These are phyloP conservation scores for Aspergillus sp. DNA, from an alignment of 2,329 filamentous ascomycete species.

Conservation along the genomic window DNA sequence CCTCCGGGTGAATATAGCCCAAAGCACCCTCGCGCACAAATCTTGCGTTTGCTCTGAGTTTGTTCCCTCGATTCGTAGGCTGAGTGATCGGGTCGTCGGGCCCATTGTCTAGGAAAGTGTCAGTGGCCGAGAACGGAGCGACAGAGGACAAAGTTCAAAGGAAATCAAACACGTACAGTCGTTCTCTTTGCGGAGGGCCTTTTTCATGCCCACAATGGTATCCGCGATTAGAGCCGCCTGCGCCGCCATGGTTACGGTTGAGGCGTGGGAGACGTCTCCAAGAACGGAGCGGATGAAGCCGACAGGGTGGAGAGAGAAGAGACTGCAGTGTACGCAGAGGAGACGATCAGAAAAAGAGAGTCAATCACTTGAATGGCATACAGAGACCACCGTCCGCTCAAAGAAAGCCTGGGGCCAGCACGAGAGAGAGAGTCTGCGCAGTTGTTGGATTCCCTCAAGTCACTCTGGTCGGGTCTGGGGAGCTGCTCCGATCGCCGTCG, in stretches of 20 bases:
- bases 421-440: conserved; percentile 3
- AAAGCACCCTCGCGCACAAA: conserved; percentile 56
- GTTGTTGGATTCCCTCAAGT: background rate
- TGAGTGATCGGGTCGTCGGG: conserved; percentile 54
- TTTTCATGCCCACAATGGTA: conserved; percentile 55
- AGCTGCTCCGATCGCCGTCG: conserved; percentile 19
- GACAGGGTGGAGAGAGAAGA: conserved; percentile 1
- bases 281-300: background rate
- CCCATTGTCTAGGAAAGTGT: conserved; percentile 28
- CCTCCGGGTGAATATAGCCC: conserved; percentile 49
- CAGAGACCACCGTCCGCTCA: background rate
- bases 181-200: conserved; percentile 47
- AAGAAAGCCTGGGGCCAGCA: background rate
- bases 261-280: background rate
- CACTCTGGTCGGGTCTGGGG: conserved; percentile 11
- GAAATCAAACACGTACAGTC: conserved; percentile 35
- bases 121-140: background rate
- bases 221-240: conserved; percentile 49
- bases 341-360: background rate
- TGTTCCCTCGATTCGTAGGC: conserved; percentile 60
- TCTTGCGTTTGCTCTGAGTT: conserved; percentile 57
- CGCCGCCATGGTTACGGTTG: conserved; percentile 36
- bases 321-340: background rate
- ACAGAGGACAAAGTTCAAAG: background rate
- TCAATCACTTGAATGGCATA: background rate